These are phyloP conservation scores for Vararia minispora DNA, from an alignment of 768 basidiomycete species.

Conservation along the genomic window DNA sequence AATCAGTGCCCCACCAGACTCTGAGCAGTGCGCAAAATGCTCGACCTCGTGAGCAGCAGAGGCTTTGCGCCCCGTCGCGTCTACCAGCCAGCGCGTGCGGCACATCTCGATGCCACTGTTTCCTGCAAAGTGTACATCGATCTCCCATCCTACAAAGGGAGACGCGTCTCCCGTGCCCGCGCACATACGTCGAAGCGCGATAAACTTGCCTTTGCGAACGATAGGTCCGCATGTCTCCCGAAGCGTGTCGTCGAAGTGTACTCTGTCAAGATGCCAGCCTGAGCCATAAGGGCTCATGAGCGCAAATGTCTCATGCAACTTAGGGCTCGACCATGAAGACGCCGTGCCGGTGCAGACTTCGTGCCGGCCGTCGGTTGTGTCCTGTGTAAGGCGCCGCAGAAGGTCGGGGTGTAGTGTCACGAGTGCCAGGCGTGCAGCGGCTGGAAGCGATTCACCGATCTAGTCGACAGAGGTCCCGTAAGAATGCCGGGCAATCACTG, in stretches of 20 bases:
- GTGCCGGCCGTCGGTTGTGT: slow-evolving; percentile 13
- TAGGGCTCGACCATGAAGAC: slow-evolving; percentile 20
- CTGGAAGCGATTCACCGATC: slow-evolving; percentile 28
- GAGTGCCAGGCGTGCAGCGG: slow-evolving; percentile 16
- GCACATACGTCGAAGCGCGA: too few relatives aligned
- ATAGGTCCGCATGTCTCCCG: slow-evolving; percentile 12
- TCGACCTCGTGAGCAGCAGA: slow-evolving; percentile 19
- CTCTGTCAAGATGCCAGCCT: slow-evolving; percentile 25
- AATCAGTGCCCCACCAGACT: background rate
- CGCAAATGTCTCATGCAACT: slow-evolving; percentile 20
- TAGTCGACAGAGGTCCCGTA: too few relatives aligned
- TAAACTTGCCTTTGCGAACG: slow-evolving; percentile 9
- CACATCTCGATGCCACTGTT: slow-evolving; percentile 6
- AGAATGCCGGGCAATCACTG: background rate
- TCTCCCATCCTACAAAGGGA: slow-evolving; percentile 7
- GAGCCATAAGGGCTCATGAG: slow-evolving; percentile 25
- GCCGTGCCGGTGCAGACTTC: slow-evolving; percentile 23
- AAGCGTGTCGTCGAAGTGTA: slow-evolving; percentile 22
- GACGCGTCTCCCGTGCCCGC: slow-evolving; percentile 5
- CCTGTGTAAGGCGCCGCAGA: slow-evolving; percentile 8
- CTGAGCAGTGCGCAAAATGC: background rate
- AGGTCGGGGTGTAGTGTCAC: slow-evolving; percentile 7
- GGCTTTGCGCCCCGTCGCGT: slow-evolving; percentile 27
- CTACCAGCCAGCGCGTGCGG: slow-evolving; percentile 22
- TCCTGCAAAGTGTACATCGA: background rate